Evolutionary conservation across 176 grass and related monocot genomes (phyloP).

Genomic region (Zea luxurians): DNA sequence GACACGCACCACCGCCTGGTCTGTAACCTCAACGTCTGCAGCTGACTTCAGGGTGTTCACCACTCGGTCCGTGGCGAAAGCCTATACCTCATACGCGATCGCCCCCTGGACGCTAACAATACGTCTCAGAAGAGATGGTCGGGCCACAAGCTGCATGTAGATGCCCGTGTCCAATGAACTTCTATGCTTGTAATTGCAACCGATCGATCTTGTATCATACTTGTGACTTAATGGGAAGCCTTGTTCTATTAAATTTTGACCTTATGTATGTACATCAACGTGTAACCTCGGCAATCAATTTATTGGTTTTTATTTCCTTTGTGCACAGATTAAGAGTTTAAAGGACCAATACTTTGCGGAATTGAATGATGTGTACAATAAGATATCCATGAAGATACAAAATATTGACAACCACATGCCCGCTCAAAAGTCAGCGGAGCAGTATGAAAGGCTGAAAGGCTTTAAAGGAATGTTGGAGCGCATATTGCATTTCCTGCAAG

Average conservation of each 20-base stretch:
- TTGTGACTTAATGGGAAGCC: neutral
- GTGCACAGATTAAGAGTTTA: slow-evolving; percentile 61
- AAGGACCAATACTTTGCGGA: slow-evolving; percentile 60
- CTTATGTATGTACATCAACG: neutral
- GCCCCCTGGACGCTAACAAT: too few species aligned
- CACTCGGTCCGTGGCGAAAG: too few species aligned
- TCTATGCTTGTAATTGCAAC: too few species aligned
- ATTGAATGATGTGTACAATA: slow-evolving; percentile 58
- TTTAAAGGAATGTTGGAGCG: slow-evolving; percentile 54
- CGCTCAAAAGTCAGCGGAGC: slow-evolving; percentile 30
- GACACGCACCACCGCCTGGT: too few species aligned
- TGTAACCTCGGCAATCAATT: slow-evolving; percentile 1
- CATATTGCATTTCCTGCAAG: slow-evolving; percentile 44
- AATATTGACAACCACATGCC: slow-evolving; percentile 50
- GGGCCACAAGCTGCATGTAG: too few species aligned
- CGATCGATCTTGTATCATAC: neutral
- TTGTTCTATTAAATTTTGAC: neutral
- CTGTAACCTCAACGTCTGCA: too few species aligned
- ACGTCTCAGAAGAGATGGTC: too few species aligned
- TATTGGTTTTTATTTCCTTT: slow-evolving; percentile 15
- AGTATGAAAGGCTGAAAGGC: slow-evolving; percentile 54
- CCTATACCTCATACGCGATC: too few species aligned
- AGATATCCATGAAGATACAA: slow-evolving; percentile 60
- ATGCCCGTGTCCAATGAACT: too few species aligned
- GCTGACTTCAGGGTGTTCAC: too few species aligned